Percentiles rank a stretch among this genome's conserved stretches.
Conservation (phyloP, 306 rosid species). For the Ormosia emarginata region DNA sequence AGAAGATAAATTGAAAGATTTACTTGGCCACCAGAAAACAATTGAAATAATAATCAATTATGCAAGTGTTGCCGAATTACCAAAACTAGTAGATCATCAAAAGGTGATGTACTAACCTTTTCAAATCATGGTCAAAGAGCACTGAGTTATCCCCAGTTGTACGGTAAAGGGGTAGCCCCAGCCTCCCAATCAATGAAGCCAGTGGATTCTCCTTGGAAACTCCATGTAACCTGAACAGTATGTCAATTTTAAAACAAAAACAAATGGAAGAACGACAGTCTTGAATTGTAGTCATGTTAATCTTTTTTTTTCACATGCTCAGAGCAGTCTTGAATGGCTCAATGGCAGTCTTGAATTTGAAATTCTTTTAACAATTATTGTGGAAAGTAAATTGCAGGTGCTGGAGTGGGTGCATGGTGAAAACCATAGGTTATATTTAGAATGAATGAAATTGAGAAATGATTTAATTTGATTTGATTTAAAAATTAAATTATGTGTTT, state of each 20-base stretch:
- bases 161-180: constrained; percentile 87
- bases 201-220: constrained; percentile 87
- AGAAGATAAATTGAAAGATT: background rate
- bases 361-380: constrained; percentile 25
- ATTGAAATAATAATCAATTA: background rate
- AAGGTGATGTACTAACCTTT: constrained; percentile 44
- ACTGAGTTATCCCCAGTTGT: constrained; percentile 94
- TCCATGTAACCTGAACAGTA: constrained; percentile 79
- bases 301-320: too few relatives aligned
- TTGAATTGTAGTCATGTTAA: too few relatives aligned
- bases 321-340: background rate
- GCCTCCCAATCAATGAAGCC: constrained; percentile 82
- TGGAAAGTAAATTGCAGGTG: constrained; percentile 25
- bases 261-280: background rate
- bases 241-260: background rate
- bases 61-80: background rate
- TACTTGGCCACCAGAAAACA: background rate
- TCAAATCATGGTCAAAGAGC: constrained; percentile 89
- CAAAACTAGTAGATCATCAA: background rate
- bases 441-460: too few relatives aligned
- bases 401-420: constrained; percentile 31
- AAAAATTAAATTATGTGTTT: too few relatives aligned
- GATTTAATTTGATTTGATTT: too few relatives aligned
- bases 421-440: background rate
- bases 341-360: constrained; percentile 22